Base-by-base conservation (phyloP, 148 eudicot species). In the Cornus florida region DNA sequence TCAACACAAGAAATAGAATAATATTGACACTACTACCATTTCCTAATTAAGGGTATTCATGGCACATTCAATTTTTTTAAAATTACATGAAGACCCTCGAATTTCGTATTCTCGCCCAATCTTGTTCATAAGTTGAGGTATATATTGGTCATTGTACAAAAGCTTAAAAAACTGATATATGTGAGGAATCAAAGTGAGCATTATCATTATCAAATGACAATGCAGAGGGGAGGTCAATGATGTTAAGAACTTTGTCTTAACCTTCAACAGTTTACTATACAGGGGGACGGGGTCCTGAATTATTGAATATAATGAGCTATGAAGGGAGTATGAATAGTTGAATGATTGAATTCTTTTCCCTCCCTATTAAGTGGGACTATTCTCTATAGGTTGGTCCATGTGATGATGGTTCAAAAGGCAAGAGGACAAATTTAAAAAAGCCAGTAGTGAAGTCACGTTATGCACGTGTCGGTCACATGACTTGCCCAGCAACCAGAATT, bases 251-350 rank as follows among this genome's bases (percentile, higher is more conserved):
- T 57, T 74, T 68, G 77, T 46, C 68, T 38, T 48, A 32, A 57
- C 70, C 66, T 39, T 59, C 24, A 39, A 70, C 33, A 78, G 50
- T 33, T 16, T n/a, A 53, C 31, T 35, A 48, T 28, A 33, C 74
- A 66, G 5, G 64, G 77, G 70, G 82, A 73, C 77, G 67, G 16
- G 23, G 72, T 48, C 72, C 2, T 50, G 82, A 80, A 80, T 80
- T 28, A 80, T 80, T 74, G 72, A 53, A 72, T 53, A 72, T 32
- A 12, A 80, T 65, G 77, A 66, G 66, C 71, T 66, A 66, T 7
- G 67, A 67, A 66, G 24, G 76, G 64, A 14, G 14, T 17, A 19
- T 79, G 48, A 72, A 78, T 78, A 22, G 71, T 71, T 78, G 70
- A 14, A 38, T 10, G 59, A 28, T 24, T 66, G 78, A 62, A 38